Base-by-base conservation (phyloP, 257 asterid species). In the Nicotiana sylvestris region DNA sequence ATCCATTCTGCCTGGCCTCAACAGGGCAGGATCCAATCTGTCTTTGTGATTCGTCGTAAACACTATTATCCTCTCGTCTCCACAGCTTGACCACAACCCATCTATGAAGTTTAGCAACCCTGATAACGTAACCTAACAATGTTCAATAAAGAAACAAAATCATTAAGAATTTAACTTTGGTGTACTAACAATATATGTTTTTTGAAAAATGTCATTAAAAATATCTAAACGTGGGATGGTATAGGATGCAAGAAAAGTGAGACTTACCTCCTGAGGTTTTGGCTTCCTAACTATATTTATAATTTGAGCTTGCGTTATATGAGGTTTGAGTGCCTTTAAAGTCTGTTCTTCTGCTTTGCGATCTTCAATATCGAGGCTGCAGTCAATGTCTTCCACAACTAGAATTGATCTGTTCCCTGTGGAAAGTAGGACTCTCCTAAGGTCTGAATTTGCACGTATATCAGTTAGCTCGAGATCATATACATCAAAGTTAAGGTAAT, bases 1-100 rank as follows among this genome's bases (percentile, higher is more conserved):
- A 46, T 92, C 95, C 97, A 92, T 92, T 1, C 97, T 90, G 1
- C 97, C 93, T 0, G 95, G 93, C 13, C 94, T 84, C 51, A 92
- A 51, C 51, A 92, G 81, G 0, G 93, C 94, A 0, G 88, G 88
- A 49, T 92, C 97, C 0, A 92, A 89, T 82, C 81, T 87, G 0
- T 91, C 97, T 37, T 43, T 89, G 85, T 92, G 89, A 83, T 92
- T 91, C 1, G 95, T 90, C 0, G 95, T 92, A 86, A 92, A 92
- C 0, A 89, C 72, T 53, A 92, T 88, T 72, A 89, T 88, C 70
- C 91, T 83, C 77, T 87, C 91, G 5, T 88, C 91, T 60, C 92
- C 92, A 53, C 91, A 86, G 27, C 90, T 89, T n/a, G 92, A 89
- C 51, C 92, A 89, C 6, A 89, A 79, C 29, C 92, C 92, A n/a